These are phyloP conservation scores for Globisporangium parvum DNA, from an alignment of 352 stramenopile genomes.

Conservation along the genomic window DNA sequence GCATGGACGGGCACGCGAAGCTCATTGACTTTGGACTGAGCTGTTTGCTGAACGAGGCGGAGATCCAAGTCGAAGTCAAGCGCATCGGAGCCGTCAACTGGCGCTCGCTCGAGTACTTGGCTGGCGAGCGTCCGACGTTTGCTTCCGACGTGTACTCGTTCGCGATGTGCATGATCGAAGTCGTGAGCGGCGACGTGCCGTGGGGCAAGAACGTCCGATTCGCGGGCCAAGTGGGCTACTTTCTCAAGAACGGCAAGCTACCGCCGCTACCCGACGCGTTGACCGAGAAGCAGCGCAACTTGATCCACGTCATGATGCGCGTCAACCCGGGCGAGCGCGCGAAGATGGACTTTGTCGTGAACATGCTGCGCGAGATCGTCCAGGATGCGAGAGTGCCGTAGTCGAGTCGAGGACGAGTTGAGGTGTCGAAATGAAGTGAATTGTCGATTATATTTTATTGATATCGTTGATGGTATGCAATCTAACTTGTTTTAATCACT, in stretches of 20 bases:
- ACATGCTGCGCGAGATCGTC: slow-evolving; percentile 1
- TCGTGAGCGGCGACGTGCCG: not conserved
- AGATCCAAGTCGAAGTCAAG: not conserved
- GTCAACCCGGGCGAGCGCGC: not conserved
- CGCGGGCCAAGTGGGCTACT: too few relatives aligned
- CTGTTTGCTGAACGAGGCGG: not conserved
- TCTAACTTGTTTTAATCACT: too few relatives aligned
- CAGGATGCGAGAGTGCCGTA: not conserved
- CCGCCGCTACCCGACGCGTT: not conserved
- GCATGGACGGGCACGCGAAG: not conserved
- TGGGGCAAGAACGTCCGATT: too few relatives aligned
- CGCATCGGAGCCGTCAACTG: not conserved
- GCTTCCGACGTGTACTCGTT: slow-evolving; percentile 3
- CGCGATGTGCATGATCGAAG: not conserved
- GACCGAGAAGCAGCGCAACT: slow-evolving; percentile 4
- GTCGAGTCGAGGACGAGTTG: too few relatives aligned
- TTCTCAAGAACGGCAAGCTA: not conserved
- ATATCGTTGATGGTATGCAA: too few relatives aligned
- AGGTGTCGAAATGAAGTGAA: too few relatives aligned
- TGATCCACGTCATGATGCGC: slow-evolving; percentile 3
- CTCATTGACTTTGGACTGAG: not conserved
- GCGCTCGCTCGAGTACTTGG: not conserved
- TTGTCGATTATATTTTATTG: too few relatives aligned
- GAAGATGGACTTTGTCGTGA: slow-evolving; percentile 1
- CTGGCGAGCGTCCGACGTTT: not conserved